These are phyloP conservation scores for Quillaja saponaria DNA, from an alignment of 306 rosid species.

Conservation along the genomic window DNA sequence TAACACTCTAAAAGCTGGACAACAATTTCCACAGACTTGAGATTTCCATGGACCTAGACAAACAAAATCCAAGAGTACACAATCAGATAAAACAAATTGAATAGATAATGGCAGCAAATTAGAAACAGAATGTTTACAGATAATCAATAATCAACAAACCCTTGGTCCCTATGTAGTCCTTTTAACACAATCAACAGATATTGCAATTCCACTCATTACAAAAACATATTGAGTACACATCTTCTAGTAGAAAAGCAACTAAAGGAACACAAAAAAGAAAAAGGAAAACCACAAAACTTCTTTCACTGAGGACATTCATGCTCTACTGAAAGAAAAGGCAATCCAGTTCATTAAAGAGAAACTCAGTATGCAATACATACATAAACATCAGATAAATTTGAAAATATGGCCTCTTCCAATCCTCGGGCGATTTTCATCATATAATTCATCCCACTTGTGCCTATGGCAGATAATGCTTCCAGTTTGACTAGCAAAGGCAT, in stretches of 20 bases:
- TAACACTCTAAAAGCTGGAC: conserved; percentile 77
- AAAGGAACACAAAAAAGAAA: conserved; percentile 13
- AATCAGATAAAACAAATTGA: too few species aligned
- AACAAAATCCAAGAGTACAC: conserved; percentile 31
- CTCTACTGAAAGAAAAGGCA: conserved; percentile 25
- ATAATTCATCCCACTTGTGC: conserved; percentile 62
- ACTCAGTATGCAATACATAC: conserved; percentile 39
- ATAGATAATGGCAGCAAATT: too few species aligned
- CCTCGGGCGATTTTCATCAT: conserved; percentile 73
- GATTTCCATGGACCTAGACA: conserved; percentile 57
- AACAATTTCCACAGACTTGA: conserved; percentile 45
- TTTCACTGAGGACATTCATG: conserved; percentile 17
- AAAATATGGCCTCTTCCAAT: conserved; percentile 58
- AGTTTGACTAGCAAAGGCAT: conserved; percentile 68
- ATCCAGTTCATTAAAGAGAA: conserved; percentile 31
- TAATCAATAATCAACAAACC: too few species aligned
- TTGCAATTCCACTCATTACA: neutral
- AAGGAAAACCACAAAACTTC: conserved; percentile 16
- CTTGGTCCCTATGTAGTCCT: too few species aligned
- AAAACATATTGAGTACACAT: neutral
- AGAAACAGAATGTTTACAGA: too few species aligned
- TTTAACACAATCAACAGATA: neutral
- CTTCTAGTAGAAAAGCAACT: neutral
- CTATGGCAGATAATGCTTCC: conserved; percentile 68
- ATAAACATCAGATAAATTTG: conserved; percentile 53